These are phyloP conservation scores for Bauhinia variegata DNA, from an alignment of 306 rosid species.

Conservation along the genomic window DNA sequence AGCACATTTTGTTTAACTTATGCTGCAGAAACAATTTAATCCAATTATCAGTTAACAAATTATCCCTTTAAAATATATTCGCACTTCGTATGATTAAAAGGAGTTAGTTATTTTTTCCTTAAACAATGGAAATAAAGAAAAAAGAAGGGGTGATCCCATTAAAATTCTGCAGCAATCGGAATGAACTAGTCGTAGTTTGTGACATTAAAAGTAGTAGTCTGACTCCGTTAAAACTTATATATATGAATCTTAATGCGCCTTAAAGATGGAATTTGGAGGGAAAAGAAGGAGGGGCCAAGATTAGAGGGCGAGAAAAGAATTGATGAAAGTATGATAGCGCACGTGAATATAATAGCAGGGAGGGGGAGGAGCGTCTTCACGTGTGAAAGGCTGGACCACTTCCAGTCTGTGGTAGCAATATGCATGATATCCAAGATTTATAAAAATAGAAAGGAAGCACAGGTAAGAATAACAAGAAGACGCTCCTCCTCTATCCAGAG, in stretches of 20 bases:
- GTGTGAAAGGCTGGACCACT: constrained; percentile 90
- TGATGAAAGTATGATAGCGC: constrained; percentile 66
- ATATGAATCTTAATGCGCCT: neutral
- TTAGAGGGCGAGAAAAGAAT: constrained; percentile 26
- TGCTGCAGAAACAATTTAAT: constrained; percentile 21
- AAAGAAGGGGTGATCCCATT: no score
- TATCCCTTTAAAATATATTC: no score
- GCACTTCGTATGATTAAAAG: neutral
- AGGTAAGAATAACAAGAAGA: constrained; percentile 31
- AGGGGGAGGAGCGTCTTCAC: constrained; percentile 88
- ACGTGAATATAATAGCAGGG: constrained; percentile 74
- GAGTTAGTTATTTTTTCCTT: neutral
- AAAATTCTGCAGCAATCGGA: no score
- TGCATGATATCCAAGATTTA: constrained; percentile 35
- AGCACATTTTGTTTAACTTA: constrained; percentile 34
- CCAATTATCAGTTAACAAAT: constrained; percentile 4
- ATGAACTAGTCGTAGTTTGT: neutral
- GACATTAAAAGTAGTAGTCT: neutral
- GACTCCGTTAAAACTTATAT: neutral
- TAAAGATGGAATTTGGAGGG: constrained; percentile 30
- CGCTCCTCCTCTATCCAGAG: constrained; percentile 69
- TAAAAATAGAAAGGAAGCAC: constrained; percentile 23
- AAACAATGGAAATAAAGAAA: neutral
- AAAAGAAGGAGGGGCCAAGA: constrained; percentile 32
- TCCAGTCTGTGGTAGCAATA: constrained; percentile 43